These are phyloP conservation scores for Draba incana DNA, from an alignment of 345 rosid genomes.

Conservation along the genomic window DNA sequence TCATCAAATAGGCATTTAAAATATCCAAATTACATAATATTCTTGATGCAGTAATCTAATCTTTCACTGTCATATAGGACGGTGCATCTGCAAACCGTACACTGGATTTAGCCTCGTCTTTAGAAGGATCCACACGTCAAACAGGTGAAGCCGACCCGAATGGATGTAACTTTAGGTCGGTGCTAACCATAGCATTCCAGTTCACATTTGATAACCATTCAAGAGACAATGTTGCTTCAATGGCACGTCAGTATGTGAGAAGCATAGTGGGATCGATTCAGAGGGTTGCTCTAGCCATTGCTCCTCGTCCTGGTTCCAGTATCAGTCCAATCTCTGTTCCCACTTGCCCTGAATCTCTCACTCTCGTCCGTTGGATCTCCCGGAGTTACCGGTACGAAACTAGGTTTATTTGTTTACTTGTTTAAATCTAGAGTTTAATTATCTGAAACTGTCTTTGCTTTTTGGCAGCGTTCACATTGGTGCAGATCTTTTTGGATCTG, in stretches of 20 bases:
- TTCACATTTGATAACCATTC: slow-evolving; percentile 81
- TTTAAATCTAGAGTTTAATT: slow-evolving; percentile 8
- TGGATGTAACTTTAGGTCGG: slow-evolving; percentile 74
- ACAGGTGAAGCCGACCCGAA: slow-evolving; percentile 57
- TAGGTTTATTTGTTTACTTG: background rate
- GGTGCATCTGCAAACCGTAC: slow-evolving; percentile 70
- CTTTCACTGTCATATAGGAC: slow-evolving; percentile 49
- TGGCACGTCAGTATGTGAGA: slow-evolving; percentile 94
- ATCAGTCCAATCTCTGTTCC: slow-evolving; percentile 64
- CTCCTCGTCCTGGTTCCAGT: slow-evolving; percentile 59
- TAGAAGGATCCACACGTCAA: slow-evolving; percentile 69
- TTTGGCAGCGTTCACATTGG: slow-evolving; percentile 64
- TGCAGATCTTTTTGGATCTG: slow-evolving; percentile 60
- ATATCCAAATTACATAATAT: background rate
- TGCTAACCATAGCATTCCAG: slow-evolving; percentile 91
- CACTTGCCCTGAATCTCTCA: slow-evolving; percentile 91
- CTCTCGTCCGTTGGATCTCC: slow-evolving; percentile 80
- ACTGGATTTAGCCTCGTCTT: slow-evolving; percentile 85
- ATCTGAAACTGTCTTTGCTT: background rate
- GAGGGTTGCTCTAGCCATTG: slow-evolving; percentile 95
- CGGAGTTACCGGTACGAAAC: slow-evolving; percentile 51
- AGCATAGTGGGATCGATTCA: slow-evolving; percentile 91
- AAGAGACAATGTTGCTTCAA: slow-evolving; percentile 84
- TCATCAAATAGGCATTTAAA: background rate
- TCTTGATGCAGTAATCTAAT: slow-evolving; percentile 10